A percentile compares a stretch with the other conserved stretches of the same genome.
Conservation (phyloP, 1,284 basidiomycete genomes). For the Cystobasidium slooffiae region DNA sequence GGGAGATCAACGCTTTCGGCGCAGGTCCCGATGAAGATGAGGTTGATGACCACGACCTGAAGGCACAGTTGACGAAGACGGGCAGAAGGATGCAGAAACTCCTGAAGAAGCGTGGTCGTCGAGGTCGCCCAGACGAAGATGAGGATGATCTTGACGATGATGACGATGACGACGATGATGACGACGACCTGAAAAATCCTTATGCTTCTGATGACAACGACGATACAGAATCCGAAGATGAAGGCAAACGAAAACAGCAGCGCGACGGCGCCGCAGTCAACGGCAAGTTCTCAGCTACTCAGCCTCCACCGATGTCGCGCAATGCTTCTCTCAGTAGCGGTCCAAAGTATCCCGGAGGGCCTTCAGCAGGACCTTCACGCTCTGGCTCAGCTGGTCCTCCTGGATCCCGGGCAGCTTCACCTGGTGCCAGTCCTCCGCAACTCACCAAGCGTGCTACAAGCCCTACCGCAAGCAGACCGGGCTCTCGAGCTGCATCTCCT, state of each 20-base stretch:
- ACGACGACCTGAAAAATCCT: slow-evolving; percentile 79
- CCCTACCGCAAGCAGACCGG: slow-evolving; percentile 23
- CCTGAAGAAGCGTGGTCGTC: slow-evolving; percentile 65
- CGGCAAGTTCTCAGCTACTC: slow-evolving; percentile 19
- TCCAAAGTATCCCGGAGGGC: slow-evolving; percentile 38
- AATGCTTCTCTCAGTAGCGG: slow-evolving; percentile 20
- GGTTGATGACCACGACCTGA: slow-evolving; percentile 69
- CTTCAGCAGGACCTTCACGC: slow-evolving; percentile 16
- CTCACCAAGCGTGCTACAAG: slow-evolving; percentile 32
- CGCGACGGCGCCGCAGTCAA: slow-evolving; percentile 10
- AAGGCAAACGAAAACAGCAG: slow-evolving; percentile 23
- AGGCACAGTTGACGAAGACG: slow-evolving; percentile 66
- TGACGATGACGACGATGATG: slow-evolving; percentile 67
- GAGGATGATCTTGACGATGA: slow-evolving; percentile 62
- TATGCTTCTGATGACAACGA: slow-evolving; percentile 61
- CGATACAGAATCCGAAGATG: slow-evolving; percentile 34
- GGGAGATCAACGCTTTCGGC: slow-evolving; percentile 71
- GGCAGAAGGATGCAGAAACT: slow-evolving; percentile 77
- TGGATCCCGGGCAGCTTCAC: slow-evolving; percentile 39
- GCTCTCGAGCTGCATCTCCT: slow-evolving; percentile 41
- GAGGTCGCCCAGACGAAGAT: slow-evolving; percentile 64
- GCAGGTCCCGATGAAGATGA: slow-evolving; percentile 71
- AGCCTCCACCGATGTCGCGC: slow-evolving; percentile 28
- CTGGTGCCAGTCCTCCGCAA: slow-evolving; percentile 1
- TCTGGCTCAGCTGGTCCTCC: slow-evolving; percentile 29